phyloP scores from a whole-genome alignment of 1,284 basidiomycete species.

The Quambalaria eucalypti region DNA sequence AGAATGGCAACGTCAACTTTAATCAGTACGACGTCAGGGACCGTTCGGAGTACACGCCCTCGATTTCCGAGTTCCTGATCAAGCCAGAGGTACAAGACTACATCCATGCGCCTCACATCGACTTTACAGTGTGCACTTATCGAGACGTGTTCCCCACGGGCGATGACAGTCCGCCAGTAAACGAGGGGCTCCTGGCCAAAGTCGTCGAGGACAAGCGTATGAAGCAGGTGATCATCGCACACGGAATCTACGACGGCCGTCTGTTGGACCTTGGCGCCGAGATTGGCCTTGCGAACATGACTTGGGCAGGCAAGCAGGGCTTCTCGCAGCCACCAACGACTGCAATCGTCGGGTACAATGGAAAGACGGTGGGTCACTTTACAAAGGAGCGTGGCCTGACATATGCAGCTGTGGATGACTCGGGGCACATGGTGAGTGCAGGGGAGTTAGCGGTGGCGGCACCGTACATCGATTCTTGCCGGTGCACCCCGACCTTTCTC shows the following conservation, averaged over 20 bases:
- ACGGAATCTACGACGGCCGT: slow-evolving; percentile 2
- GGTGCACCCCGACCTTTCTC: too few relatives aligned
- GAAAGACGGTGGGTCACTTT: neutral
- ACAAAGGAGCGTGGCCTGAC: neutral
- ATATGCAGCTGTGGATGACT: neutral
- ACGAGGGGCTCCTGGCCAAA: slow-evolving; percentile 12
- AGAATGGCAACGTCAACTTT: neutral
- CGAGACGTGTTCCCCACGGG: slow-evolving; percentile 6
- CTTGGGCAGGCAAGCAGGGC: slow-evolving; percentile 2
- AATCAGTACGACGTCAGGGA: neutral
- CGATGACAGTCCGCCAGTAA: neutral
- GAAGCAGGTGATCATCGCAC: slow-evolving; percentile 10
- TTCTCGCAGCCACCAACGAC: slow-evolving; percentile 2
- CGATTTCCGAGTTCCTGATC: too few relatives aligned
- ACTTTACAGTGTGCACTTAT: slow-evolving; percentile 1
- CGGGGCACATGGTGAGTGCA: neutral
- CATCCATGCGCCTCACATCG: slow-evolving; percentile 19
- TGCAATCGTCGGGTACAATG: neutral
- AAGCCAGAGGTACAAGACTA: slow-evolving; percentile 26
- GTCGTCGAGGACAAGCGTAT: slow-evolving; percentile 34
- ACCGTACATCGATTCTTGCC: too few relatives aligned
- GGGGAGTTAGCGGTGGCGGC: too few relatives aligned
- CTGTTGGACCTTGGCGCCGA: slow-evolving; percentile 2
- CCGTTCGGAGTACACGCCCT: too few relatives aligned
- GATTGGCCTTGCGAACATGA: slow-evolving; percentile 4